These are phyloP conservation scores for Umbelopsis isabellina DNA, from an alignment of 192 early-diverging fungal species.

Conservation along the genomic window DNA sequence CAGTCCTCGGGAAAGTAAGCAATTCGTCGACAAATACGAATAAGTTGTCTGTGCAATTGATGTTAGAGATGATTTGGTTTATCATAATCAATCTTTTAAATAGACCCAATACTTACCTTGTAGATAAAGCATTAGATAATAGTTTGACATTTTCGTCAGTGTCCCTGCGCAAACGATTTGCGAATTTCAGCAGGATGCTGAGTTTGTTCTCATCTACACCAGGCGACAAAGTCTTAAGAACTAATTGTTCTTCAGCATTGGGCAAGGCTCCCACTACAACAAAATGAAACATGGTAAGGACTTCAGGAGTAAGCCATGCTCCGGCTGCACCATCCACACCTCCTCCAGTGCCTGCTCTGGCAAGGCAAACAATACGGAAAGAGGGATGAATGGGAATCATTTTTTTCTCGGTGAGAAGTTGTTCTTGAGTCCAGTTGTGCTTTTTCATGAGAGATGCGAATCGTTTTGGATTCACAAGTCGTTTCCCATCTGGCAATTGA, in stretches of 20 bases:
- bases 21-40: slow-evolving; percentile 70
- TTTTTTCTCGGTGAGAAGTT: slow-evolving; percentile 50
- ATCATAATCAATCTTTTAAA: neutral
- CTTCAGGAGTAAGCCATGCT: slow-evolving; percentile 73
- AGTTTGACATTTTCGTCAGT: slow-evolving; percentile 62
- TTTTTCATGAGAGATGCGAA: slow-evolving; percentile 58
- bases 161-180: slow-evolving; percentile 58
- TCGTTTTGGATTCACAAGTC: slow-evolving; percentile 54
- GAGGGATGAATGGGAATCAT: slow-evolving; percentile 67
- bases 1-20: slow-evolving; percentile 65
- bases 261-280: slow-evolving; percentile 63
- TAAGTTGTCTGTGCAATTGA: slow-evolving; percentile 58
- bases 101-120: slow-evolving; percentile 44
- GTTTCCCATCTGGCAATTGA: slow-evolving; percentile 67
- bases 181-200: slow-evolving; percentile 53
- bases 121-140: slow-evolving; percentile 65
- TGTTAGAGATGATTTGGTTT: neutral
- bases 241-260: slow-evolving; percentile 50
- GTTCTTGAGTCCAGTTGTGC: slow-evolving; percentile 47
- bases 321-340: slow-evolving; percentile 50
- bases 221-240: slow-evolving; percentile 55
- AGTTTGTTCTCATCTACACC: slow-evolving; percentile 51
- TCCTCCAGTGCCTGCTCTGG: slow-evolving; percentile 53
- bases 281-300: slow-evolving; percentile 73
- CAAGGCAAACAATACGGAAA: slow-evolving; percentile 77